Percentiles rank a stretch among this genome's conserved stretches.
Evolutionary conservation across 306 rosid species (phyloP).

Genomic region (Albizia julibrissin): DNA sequence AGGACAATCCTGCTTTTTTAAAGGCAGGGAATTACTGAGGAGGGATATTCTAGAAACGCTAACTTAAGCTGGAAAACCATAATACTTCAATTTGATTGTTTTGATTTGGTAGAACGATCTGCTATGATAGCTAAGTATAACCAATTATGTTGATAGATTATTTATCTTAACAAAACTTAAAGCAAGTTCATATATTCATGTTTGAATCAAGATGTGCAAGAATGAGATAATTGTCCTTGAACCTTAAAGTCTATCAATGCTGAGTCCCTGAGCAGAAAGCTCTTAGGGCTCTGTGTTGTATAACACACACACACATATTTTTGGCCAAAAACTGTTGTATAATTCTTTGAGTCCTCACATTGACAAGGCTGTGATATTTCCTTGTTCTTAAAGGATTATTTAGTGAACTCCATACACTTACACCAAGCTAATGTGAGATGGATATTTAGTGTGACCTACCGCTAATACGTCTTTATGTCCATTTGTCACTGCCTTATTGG

Average conservation of each 20-base stretch:
- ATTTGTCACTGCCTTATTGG: neutral
- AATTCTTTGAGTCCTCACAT: neutral
- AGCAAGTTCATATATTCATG: constrained; percentile 2
- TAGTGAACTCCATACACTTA: neutral
- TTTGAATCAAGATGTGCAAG: neutral
- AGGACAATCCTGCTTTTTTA: neutral
- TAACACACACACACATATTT: too few relatives aligned
- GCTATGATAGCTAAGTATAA: neutral
- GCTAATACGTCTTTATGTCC: neutral
- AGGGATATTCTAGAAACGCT: constrained; percentile 9
- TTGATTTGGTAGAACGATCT: constrained; percentile 10
- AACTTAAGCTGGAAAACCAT: constrained; percentile 1
- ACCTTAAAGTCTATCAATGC: neutral
- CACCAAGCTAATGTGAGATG: neutral
- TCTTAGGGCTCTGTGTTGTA: constrained; percentile 8
- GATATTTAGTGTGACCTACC: neutral
- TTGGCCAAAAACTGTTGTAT: neutral
- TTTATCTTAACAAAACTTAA: neutral
- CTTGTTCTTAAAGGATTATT: too few relatives aligned
- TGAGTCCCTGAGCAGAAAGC: neutral
- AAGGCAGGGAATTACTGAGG: constrained; percentile 13
- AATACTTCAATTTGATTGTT: constrained; percentile 3
- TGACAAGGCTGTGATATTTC: neutral
- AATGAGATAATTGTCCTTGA: neutral
- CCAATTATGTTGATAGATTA: neutral